A percentile compares a stretch with the other conserved stretches of the same genome.
Conservation (phyloP, 2,329 filamentous ascomycete genomes). For the Stagonosporopsis rhizophila region DNA sequence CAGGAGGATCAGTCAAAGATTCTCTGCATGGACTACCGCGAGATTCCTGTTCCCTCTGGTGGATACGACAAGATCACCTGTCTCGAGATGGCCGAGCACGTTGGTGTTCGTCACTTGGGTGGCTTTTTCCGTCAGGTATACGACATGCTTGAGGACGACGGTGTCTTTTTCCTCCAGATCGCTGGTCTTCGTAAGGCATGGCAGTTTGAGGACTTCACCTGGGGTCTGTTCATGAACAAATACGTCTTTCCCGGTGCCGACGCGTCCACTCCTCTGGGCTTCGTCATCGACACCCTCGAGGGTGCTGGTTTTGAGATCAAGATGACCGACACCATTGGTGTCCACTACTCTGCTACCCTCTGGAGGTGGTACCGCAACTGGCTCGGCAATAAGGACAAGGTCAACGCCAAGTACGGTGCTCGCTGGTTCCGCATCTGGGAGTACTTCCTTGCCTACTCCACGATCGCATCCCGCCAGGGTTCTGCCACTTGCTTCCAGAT, state of each 20-base stretch:
- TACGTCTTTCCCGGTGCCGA: conserved; percentile 98
- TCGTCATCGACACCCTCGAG: conserved; percentile 84
- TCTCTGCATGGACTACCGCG: conserved; percentile 96
- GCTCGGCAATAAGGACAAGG: conserved; percentile 91
- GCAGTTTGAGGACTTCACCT: conserved; percentile 98
- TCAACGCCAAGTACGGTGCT: conserved; percentile 92
- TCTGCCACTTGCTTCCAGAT: conserved; percentile 88
- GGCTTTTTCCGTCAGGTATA: conserved; percentile 85
- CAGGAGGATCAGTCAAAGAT: conserved; percentile 88
- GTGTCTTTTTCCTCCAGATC: conserved; percentile 94
- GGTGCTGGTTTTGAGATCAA: conserved; percentile 90
- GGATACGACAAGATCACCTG: conserved; percentile 95
- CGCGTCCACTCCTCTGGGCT: conserved; percentile 90
- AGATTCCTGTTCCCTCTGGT: conserved; percentile 80
- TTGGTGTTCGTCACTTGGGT: conserved; percentile 87
- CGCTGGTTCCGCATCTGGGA: conserved; percentile 98
- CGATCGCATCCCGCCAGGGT: conserved; percentile 84
- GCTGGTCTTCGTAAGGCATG: conserved; percentile 91
- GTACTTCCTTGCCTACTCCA: conserved; percentile 85
- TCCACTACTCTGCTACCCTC: conserved; percentile 95
- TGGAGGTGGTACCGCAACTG: conserved; percentile 99
- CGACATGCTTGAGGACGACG: conserved; percentile 96
- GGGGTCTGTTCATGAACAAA: conserved; percentile 99
- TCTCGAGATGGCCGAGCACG: conserved; percentile 98
- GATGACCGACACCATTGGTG: conserved; percentile 88